Evolutionary conservation across 1,284 basidiomycete species (phyloP).

Genomic region (Papiliotrema terrestris): DNA sequence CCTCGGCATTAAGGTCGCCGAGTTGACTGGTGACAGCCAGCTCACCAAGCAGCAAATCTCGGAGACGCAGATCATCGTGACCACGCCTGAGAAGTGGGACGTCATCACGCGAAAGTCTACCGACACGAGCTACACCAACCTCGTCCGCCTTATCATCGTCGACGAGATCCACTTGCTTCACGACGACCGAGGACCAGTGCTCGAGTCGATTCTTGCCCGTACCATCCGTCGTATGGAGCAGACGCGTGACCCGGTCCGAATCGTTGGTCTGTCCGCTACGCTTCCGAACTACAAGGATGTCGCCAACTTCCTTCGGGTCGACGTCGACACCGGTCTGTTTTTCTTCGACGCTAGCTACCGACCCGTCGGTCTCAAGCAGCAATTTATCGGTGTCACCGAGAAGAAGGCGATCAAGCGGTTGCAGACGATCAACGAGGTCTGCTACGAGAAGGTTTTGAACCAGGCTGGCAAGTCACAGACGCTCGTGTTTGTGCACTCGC

Average conservation of each 20-base stretch:
- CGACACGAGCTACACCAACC: slow-evolving; percentile 94
- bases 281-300: slow-evolving; percentile 98
- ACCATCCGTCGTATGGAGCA: slow-evolving; percentile 95
- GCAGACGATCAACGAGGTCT: slow-evolving; percentile 98
- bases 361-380: slow-evolving; percentile 92
- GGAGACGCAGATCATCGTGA: slow-evolving; percentile 98
- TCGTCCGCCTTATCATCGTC: slow-evolving; percentile 94
- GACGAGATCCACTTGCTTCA: slow-evolving; percentile 98
- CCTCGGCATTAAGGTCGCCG: slow-evolving; percentile 85
- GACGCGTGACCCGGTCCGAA: slow-evolving; percentile 83
- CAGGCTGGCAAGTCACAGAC: slow-evolving; percentile 76
- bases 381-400: slow-evolving; percentile 97
- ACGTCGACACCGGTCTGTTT: slow-evolving; percentile 87
- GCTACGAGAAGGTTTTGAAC: slow-evolving; percentile 96
- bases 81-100: slow-evolving; percentile 99
- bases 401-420: slow-evolving; percentile 99
- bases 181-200: slow-evolving; percentile 95
- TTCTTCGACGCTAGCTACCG: slow-evolving; percentile 94
- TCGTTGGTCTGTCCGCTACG: slow-evolving; percentile 94
- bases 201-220: slow-evolving; percentile 87
- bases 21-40: slow-evolving; percentile 95
- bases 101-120: slow-evolving; percentile 98
- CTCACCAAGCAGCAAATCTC: slow-evolving; percentile 97
- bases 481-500: slow-evolving; percentile 94
- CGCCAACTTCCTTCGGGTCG: slow-evolving; percentile 95